Evolutionary conservation across 1,284 basidiomycete genomes (phyloP), one percentile per base, ranked within the genome.

Genomic region (Anthracocystis panici-leucophaei): DNA sequence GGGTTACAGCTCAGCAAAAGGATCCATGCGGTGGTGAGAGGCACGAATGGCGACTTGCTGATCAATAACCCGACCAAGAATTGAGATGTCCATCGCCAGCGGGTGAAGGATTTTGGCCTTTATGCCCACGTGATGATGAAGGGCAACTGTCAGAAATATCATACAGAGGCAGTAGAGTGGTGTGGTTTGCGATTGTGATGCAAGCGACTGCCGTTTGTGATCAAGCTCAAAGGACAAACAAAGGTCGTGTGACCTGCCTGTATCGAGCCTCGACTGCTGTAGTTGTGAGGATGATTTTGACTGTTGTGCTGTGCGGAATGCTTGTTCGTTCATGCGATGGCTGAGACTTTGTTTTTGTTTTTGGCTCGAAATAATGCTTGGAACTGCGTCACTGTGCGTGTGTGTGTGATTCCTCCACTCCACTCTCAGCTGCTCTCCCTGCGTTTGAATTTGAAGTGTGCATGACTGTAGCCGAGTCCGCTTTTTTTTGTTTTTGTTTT

Each of bases 1-100:
- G 74, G 74, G 0, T 11, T 67, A 27, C 64, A 68, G 35, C 42
- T 76, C 46, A 72, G 68, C 41, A 76, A 76, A 35, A 49, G 74
- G 23, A 59, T 76, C 16, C 57, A 58, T n/a, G 61, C 59, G 12
- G 69, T 76, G 20, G 25, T 76, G 5, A 48, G 59, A 11, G 65
- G 65, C 5, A 46, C 16, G 14, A 63, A 65, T 44, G 57, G 46
- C 2, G 72, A 75, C 20, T n/a, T 66, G 51, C 58, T 75, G 25
- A 62, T 75, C 54, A 75, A 65, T 29, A 53, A 65, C 35, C 66
- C 65, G 10, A 69, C 58, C 38, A 65, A 57, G 27, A 66, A 75
- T 44, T 74, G 52, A 54, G 7, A 14, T 10, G 12, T 6, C 9
- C 18, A 20, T 49, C 12, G n/a, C 18, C 18, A 14, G 44, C 44